phyloP scores from a whole-genome alignment of 139 green algal genomes.

The Micractinium sp. region DNA sequence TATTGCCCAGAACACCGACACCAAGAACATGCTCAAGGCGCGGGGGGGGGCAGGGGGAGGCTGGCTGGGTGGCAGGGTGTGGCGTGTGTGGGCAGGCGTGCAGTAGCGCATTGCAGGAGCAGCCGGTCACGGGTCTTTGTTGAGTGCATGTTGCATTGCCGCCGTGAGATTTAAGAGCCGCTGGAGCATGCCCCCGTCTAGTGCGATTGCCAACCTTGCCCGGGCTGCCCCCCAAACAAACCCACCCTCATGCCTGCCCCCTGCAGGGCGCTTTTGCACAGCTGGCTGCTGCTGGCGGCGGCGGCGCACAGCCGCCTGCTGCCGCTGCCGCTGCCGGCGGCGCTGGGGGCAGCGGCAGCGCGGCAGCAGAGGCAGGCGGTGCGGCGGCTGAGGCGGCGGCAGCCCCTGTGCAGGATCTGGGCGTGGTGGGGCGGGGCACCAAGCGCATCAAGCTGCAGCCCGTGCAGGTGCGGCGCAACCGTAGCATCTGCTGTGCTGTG shows the following conservation, averaged over 20 bases:
- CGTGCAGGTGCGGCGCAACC: slow-evolving; percentile 4
- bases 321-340: not conserved
- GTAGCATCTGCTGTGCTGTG: no score
- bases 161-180: no score
- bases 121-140: no score
- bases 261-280: slow-evolving; percentile 41
- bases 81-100: not conserved
- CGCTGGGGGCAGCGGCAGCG: not conserved
- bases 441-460: slow-evolving; percentile 65
- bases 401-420: slow-evolving; percentile 48
- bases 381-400: not conserved
- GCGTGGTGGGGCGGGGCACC: slow-evolving; percentile 60
- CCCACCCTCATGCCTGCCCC: no score
- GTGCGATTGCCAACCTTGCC: not conserved
- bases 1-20: slow-evolving; percentile 41
- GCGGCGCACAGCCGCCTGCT: not conserved
- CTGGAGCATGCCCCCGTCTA: not conserved
- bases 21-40: slow-evolving; percentile 45
- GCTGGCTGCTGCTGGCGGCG: slow-evolving; percentile 3
- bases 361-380: not conserved
- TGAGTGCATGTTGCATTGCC: no score
- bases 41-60: not conserved
- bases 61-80: not conserved
- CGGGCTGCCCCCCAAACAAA: not conserved
- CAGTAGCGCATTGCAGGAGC: no score